phyloP scores from a whole-genome alignment of 2,329 filamentous ascomycete species.

The Alternaria gansuensis region DNA sequence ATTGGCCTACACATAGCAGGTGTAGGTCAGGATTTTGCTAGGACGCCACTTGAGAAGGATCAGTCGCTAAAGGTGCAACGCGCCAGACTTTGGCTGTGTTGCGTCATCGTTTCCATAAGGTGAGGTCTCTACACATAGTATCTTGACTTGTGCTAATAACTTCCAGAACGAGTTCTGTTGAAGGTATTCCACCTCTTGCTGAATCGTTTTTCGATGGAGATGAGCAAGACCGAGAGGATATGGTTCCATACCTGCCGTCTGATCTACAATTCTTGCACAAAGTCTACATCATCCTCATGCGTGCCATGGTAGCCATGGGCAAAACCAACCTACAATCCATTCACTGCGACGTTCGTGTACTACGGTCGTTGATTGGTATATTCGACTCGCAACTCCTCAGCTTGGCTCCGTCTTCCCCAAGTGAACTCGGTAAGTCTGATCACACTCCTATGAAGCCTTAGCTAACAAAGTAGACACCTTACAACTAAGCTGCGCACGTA shows the following conservation, averaged over 20 bases:
- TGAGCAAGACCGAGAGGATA: constrained; percentile 46
- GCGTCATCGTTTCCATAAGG: constrained; percentile 51
- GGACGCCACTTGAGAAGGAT: constrained; percentile 50
- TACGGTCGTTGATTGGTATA: constrained; percentile 48
- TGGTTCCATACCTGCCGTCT: constrained; percentile 42
- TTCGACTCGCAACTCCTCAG: constrained; percentile 49
- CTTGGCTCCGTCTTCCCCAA: constrained; percentile 41
- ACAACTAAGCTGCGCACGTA: constrained; percentile 48
- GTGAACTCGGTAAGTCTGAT: constrained; percentile 42
- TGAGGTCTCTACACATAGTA: constrained; percentile 18
- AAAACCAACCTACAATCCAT: constrained; percentile 46
- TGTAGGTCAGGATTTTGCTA: constrained; percentile 54
- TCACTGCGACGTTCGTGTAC: constrained; percentile 41
- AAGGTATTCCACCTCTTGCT: constrained; percentile 49
- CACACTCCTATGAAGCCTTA: background rate
- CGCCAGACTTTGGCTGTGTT: constrained; percentile 51
- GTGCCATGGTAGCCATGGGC: constrained; percentile 47
- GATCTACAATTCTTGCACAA: constrained; percentile 49
- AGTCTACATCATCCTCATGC: constrained; percentile 46
- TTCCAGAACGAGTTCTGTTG: constrained; percentile 43
- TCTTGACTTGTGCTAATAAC: constrained; percentile 22
- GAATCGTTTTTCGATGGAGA: constrained; percentile 49
- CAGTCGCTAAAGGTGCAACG: constrained; percentile 49
- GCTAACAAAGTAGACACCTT: constrained; percentile 42
- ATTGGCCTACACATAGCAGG: constrained; percentile 54